Conservation (phyloP, 495 filamentous ascomycete species). For the Penicillium waksmanii region DNA sequence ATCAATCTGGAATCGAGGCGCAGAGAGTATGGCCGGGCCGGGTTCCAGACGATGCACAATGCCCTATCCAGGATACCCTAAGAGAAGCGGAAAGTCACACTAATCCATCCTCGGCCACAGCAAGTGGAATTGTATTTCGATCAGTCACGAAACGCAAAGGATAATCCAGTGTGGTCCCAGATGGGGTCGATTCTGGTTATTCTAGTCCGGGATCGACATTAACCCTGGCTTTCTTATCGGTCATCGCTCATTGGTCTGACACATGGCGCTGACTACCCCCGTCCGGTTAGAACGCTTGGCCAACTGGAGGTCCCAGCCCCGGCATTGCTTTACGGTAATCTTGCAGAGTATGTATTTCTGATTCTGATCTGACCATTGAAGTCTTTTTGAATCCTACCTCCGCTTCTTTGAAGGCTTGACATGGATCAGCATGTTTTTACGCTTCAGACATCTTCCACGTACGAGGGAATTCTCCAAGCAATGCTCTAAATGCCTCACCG, state of each 20-base stretch:
- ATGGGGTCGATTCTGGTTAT: background rate
- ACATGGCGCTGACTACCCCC: slow-evolving; percentile 42
- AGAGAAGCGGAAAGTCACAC: background rate
- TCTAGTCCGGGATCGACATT: slow-evolving; percentile 18
- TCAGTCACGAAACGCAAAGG: background rate
- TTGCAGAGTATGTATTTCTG: background rate
- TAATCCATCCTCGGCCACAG: background rate
- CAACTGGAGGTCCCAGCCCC: background rate
- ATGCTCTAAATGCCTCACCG: slow-evolving; percentile 27
- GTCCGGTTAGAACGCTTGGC: background rate
- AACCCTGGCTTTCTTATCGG: slow-evolving; percentile 37
- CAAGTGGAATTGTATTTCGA: background rate
- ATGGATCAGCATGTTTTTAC: slow-evolving; percentile 6
- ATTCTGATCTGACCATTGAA: background rate
- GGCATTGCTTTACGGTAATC: background rate
- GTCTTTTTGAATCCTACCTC: background rate
- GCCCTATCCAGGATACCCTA: background rate
- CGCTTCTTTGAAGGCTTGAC: slow-evolving; percentile 7
- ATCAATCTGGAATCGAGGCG: background rate
- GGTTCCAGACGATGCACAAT: background rate
- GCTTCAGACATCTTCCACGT: background rate
- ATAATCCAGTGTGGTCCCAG: background rate
- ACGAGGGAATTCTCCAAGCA: slow-evolving; percentile 11
- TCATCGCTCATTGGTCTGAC: slow-evolving; percentile 41
- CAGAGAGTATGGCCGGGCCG: background rate